Base-by-base conservation (phyloP, 371 early-diverging fungal species). In the Umbelopsis sp. region DNA sequence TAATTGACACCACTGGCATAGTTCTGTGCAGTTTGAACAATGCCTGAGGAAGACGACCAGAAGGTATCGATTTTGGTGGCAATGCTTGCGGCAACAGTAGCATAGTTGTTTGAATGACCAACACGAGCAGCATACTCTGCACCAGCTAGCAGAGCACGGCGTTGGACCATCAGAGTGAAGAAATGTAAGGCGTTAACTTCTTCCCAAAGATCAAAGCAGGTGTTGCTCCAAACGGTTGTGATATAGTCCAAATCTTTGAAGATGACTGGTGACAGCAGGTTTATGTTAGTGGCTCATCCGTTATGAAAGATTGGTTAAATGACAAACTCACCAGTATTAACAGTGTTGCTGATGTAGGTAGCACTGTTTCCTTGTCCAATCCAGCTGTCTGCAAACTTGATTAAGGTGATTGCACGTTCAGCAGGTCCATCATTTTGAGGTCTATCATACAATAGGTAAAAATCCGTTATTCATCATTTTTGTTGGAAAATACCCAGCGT, bases 361-460 rank as follows among this genome's bases (percentile, higher is more conserved):
- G 71, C 68, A 44, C 50, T 50, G 41, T 64, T 63, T 52, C 37
- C 41, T 65, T 38, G 45, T 64, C 66, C 57, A 3, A 63, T 51
- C 50, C 73, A 80, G 46, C 72, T 67, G 1, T 78, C 38, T 2
- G 84, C 84, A 53, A 86, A 89, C n/a, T 70, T 46, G 1, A 86
- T 80, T 29, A 90, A 53, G 14, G 86, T 70, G 5, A 76, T 73
- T 0, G 88, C 91, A 3, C 95, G 86, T 22, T 90, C 83, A 5
- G 93, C 94, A 12, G 95, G 95, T 0, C 93, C 94, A 73, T 95
- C 96, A 70, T 91, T 90, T 73, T 95, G 94, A 32, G 94, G 93
- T 44, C 82, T 78, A 57, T 41, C 41, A 41, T 41, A 41, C 12
- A 41, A 41, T 29, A 41, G 2, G 0, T 41, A 41, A 10, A 41